Base-by-base conservation (phyloP, 2,329 filamentous ascomycete genomes). In the Fusarium begoniae region DNA sequence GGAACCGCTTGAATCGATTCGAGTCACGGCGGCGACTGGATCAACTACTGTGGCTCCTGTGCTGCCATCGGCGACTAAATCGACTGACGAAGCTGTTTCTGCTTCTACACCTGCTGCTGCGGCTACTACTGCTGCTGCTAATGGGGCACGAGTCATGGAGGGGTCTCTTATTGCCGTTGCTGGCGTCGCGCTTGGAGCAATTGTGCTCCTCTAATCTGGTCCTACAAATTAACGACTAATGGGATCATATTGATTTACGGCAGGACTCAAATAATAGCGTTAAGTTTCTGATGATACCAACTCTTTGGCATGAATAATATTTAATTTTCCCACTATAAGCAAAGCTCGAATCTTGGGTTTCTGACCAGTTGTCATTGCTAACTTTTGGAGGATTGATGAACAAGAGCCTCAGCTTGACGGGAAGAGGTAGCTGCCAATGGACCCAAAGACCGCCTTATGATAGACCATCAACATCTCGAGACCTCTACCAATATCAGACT, bases 1-100 rank as follows among this genome's bases (percentile, higher is more conserved):
- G 3, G 44, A 38, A 14, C 28, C 32, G 18, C 38, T 32, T 24
- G 53, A 22, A 22, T 28, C 51, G 10, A 51, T 50, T 10, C 26
- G 45, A 26, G n/a, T 41, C 2, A 24, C 18, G 2, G 24, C 28
- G 4, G 24, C 48, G 5, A 44, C 41, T 11, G 64, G 38, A 6
- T 20, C 32, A 1, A 70, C 66, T 38, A 75, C 69, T 9, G 41
- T 63, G 2, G 45, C 72, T 2, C 65, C 69, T 30, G 35, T 61
- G 6, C 12, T 70, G 3, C 64, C 73, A 6, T 60, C 69, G 6
- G n/a, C 28, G 7, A 41, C 59, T 0, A 53, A 62, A 35, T 37
- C 61, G 6, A n/a, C 37, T 3, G 14, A 38, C 3, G 28, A 50
- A 11, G 30, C 22, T 15, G 32, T 10, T 14, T 37, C 68, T 13